phyloP scores from a whole-genome alignment of 2,329 filamentous ascomycete species.

The Aspergillus glaucus region DNA sequence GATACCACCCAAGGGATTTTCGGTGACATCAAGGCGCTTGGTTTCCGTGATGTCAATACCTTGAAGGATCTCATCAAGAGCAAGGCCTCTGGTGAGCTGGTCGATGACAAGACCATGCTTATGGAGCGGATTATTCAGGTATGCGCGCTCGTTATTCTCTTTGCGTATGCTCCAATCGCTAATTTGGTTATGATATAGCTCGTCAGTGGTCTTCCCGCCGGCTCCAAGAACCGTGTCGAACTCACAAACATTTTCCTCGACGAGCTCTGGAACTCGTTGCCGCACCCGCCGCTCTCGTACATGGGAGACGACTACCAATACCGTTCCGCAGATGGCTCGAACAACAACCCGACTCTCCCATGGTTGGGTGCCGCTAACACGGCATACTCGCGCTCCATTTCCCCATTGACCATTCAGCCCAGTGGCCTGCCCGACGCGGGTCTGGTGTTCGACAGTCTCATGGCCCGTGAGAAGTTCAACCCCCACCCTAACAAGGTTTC shows the following conservation, averaged over 20 bases:
- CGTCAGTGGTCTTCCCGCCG: constrained; percentile 57
- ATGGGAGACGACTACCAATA: constrained; percentile 55
- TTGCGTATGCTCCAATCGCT: background rate
- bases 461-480: constrained; percentile 38
- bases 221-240: constrained; percentile 55
- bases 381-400: constrained; percentile 60
- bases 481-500: constrained; percentile 66
- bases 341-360: constrained; percentile 64
- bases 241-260: constrained; percentile 64
- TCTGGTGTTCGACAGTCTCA: constrained; percentile 41
- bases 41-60: constrained; percentile 55
- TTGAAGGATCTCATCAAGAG: constrained; percentile 55
- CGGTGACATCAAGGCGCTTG: constrained; percentile 55
- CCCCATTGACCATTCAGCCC: constrained; percentile 53
- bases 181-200: constrained; percentile 37
- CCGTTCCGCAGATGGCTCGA: constrained; percentile 62
- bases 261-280: constrained; percentile 64
- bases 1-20: constrained; percentile 48
- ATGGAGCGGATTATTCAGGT: constrained; percentile 65
- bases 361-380: constrained; percentile 61
- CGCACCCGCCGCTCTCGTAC: constrained; percentile 65
- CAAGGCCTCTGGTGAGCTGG: constrained; percentile 57
- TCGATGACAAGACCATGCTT: constrained; percentile 71
- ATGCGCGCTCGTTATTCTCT: constrained; percentile 3
- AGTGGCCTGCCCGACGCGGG: constrained; percentile 62